Base-by-base conservation (phyloP, 176 grass and related monocot species). In the Bromus sterilis region DNA sequence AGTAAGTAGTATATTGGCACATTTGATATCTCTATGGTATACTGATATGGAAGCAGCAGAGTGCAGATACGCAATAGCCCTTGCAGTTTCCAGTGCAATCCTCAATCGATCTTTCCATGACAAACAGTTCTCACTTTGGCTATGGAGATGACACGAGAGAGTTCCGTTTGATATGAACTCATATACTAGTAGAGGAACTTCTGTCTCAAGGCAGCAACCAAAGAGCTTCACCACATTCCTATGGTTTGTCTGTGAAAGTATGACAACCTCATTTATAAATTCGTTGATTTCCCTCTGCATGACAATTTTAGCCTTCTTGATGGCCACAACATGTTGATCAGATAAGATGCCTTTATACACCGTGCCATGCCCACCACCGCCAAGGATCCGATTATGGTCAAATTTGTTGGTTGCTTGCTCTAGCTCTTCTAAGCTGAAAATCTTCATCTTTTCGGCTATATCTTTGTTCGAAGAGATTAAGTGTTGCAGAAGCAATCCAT, bases 231-330 rank as follows among this genome's bases (percentile, higher is more conserved):
- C 83, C 62, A 89, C 78, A 32, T 91, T 91, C 33, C 89, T 83
- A n/a, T 91, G 89, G 58, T 80, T 87, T 48, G 55, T 91, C 10
- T 91, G 80, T 10, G 84, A 84, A 71, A 91, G 89, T 79, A 87
- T 91, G 8, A 84, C 89, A 2, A 81, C 76, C 58, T 91, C 89
- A 29, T 91, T 91, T 55, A 91, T 76, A 25, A 91, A 91, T 13
- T 91, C 26, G 43, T 87, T 46, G 41, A 81, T 91, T 75, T 91
- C 89, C 21, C 41, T 80, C 28, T 87, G 76, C 30, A 87, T 76
- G 4, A 84, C 21, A 33, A 87, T 91, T 18, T 87, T 87, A 0
- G 89, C 84, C 32, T 80, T 87, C 23, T 91, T 91, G 63, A 87
- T 83, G n/a, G 89, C 89, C 12, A 87, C 89, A 9, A 91, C 37